A percentile compares a stretch with the other conserved stretches of the same genome.
Evolutionary conservation across 1,284 basidiomycete species (phyloP).

Genomic region (Vanrija humicola): DNA sequence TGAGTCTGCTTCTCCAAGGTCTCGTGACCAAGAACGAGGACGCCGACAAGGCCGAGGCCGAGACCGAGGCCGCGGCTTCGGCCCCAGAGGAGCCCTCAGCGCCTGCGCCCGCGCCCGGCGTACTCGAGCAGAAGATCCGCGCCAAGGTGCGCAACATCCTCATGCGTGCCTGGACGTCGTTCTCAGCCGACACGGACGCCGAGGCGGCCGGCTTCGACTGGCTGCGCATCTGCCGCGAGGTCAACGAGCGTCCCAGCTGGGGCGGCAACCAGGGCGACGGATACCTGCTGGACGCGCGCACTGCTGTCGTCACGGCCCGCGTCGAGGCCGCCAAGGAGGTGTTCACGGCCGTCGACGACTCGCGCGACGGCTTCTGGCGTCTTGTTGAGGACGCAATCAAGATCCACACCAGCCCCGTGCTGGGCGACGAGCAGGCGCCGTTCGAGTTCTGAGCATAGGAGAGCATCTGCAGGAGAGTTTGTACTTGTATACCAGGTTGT

Average conservation of each 20-base stretch:
- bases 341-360: conserved; percentile 18
- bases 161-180: conserved; percentile 21
- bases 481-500: too few species aligned
- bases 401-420: not conserved
- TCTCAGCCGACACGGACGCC: conserved; percentile 11
- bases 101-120: not conserved
- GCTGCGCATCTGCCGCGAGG: conserved; percentile 25
- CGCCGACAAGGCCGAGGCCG: not conserved
- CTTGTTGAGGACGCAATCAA: conserved; percentile 33
- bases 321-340: conserved; percentile 34
- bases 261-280: not conserved
- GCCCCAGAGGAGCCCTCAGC: not conserved
- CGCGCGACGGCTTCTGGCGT: conserved; percentile 29
- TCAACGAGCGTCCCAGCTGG: conserved; percentile 17
- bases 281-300: conserved; percentile 1
- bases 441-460: not conserved
- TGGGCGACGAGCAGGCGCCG: conserved; percentile 1
- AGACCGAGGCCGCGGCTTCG: not conserved
- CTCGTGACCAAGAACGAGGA: not conserved
- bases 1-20: conserved; percentile 8
- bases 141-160: conserved; percentile 22
- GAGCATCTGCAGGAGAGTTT: too few species aligned
- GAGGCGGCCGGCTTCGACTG: conserved; percentile 36
- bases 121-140: conserved; percentile 20
- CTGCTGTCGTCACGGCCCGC: conserved; percentile 18